Evolutionary conservation across 768 basidiomycete genomes (phyloP).

Genomic region (Tulasnella sp.): DNA sequence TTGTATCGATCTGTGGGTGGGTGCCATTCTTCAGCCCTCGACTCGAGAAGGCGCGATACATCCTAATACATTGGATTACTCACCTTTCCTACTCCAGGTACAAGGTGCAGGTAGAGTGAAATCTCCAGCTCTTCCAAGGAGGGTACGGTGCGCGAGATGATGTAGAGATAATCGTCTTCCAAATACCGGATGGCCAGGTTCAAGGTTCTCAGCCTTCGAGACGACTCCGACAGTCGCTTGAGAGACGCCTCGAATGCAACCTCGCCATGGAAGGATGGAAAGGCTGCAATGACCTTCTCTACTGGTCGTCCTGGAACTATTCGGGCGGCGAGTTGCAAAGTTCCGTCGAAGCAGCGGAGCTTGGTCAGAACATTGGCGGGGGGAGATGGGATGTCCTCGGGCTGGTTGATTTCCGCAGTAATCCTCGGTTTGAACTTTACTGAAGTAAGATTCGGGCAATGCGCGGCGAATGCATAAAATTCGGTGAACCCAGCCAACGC

Average conservation of each 20-base stretch:
- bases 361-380: neutral
- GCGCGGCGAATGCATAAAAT: neutral
- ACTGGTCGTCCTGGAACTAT: conserved; percentile 4
- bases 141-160: neutral
- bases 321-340: neutral
- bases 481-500: neutral
- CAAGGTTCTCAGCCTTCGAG: neutral
- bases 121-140: neutral
- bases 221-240: neutral
- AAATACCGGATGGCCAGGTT: neutral
- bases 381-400: neutral
- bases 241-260: neutral
- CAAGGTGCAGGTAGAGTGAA: neutral
- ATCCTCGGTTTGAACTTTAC: neutral
- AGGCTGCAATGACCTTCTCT: neutral
- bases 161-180: neutral
- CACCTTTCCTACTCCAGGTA: neutral
- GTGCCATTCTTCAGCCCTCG: neutral
- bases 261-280: neutral
- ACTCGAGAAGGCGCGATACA: neutral
- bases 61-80: neutral
- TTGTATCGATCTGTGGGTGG: neutral
- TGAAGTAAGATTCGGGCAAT: conserved; percentile 8
- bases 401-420: neutral
- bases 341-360: neutral